Conservation (phyloP, 345 rosid species). For the Eucalyptus fibrosa region DNA sequence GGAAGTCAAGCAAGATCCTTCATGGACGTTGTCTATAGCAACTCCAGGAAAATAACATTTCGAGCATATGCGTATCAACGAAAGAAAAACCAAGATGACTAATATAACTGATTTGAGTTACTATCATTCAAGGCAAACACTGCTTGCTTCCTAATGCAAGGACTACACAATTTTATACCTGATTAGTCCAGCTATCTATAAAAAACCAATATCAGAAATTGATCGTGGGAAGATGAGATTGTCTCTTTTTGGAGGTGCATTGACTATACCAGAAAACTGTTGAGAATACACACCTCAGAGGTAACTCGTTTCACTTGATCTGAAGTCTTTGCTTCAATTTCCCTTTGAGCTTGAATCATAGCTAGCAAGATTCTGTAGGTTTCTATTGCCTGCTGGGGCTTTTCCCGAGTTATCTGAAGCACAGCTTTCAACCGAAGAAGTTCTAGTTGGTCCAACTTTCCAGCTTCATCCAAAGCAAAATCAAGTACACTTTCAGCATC, state of each 20-base stretch:
- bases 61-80: neutral
- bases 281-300: slow-evolving; percentile 28
- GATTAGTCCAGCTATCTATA: neutral
- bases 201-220: neutral
- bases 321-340: slow-evolving; percentile 19
- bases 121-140: neutral
- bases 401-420: slow-evolving; percentile 75
- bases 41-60: neutral
- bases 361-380: slow-evolving; percentile 74
- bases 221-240: neutral
- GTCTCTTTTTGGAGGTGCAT: neutral
- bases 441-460: slow-evolving; percentile 46
- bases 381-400: slow-evolving; percentile 80
- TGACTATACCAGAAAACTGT: neutral
- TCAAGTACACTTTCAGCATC: slow-evolving; percentile 72
- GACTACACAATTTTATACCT: neutral
- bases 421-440: slow-evolving; percentile 72
- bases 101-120: neutral
- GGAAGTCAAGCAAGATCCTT: neutral
- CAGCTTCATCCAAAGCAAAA: slow-evolving; percentile 70
- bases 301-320: slow-evolving; percentile 3
- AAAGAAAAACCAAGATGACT: neutral
- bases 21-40: neutral
- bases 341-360: slow-evolving; percentile 63
- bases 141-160: neutral